Evolutionary conservation across 495 filamentous ascomycete genomes (phyloP), one percentile per base, ranked within the genome.

Genomic region (Penicillium paxilli): DNA sequence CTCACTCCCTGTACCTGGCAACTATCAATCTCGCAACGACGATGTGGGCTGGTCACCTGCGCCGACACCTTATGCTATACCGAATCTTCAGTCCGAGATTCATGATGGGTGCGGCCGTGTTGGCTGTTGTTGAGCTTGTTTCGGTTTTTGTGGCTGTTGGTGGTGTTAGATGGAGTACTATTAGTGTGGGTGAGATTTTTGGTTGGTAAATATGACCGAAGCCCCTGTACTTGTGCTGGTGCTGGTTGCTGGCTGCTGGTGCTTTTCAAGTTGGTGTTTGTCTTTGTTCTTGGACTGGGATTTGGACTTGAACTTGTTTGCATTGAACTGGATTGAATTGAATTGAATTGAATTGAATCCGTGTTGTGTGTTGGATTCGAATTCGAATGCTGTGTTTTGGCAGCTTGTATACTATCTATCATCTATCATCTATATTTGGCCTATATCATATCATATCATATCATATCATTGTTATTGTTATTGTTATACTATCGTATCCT

Each of bases 21-120:
- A 85, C 87, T 22, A 82, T 96, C 62, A 84, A 86, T 30, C 72
- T 94, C 10, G 89, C 91, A 0, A 96, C 90, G 4, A 92, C 88
- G 55, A 85, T 89, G 70, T 96, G 90, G 87, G 90, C 93, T 0
- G 92, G 89, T 6, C 83, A 89, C 62, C 73, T 99, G 47, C 76
- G 95, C 32, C 80, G 94, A 45, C 94, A 99, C 73, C 76, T 98
- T 42, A 98, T 98, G 95, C 77, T 98, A 25, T 97, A 93, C 71
- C 84, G 95, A n/a, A 91, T 98, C 47, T 98, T 98, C 60, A 85
- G 77, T 67, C 94, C 94, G 26, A 68, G 91, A 30, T 98, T 91
- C 69, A 90, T 98, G 90, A 81, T 89, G 57, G 91, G 88, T 2
- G 88, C 88, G 0, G 75, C 76, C 1, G 83, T 87, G 30, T 57